Percentiles rank a stretch among this genome's conserved stretches.
phyloP scores from a whole-genome alignment of 164 flowering plant genomes.

The Tetrastigma voinierianum region DNA sequence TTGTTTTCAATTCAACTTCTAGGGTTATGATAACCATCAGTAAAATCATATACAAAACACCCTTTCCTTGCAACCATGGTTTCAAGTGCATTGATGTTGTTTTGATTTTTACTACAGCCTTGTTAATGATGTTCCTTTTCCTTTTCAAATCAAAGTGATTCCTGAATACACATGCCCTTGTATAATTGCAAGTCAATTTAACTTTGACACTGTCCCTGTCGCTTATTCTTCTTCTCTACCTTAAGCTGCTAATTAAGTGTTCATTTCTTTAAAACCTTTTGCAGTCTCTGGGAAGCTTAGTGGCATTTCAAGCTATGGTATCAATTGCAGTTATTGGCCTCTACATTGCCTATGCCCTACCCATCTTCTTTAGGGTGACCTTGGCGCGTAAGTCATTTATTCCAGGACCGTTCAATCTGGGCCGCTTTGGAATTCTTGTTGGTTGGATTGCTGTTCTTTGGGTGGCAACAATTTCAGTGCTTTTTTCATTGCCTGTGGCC shows the following conservation, averaged over 20 bases:
- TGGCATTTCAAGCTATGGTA: conserved; percentile 87
- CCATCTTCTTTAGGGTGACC: conserved; percentile 86
- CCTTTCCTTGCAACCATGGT: neutral
- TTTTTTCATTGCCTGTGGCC: conserved; percentile 87
- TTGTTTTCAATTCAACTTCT: neutral
- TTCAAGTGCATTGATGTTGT: neutral
- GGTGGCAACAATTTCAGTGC: conserved; percentile 78
- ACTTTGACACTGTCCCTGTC: neutral
- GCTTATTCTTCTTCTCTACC: neutral
- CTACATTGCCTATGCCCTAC: conserved; percentile 90
- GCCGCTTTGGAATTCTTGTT: conserved; percentile 63
- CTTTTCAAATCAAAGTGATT: too few relatives aligned
- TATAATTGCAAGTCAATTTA: neutral
- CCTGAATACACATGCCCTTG: neutral
- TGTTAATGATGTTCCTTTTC: neutral
- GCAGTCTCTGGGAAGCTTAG: conserved; percentile 92
- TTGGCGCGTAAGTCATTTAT: conserved; percentile 68
- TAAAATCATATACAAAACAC: neutral
- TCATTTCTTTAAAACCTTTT: conserved; percentile 8
- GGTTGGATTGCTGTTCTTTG: conserved; percentile 93
- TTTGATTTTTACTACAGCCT: neutral
- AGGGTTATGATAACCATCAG: neutral
- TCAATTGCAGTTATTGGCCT: conserved; percentile 94
- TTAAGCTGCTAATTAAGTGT: neutral
- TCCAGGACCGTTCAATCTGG: conserved; percentile 89